Evolutionary conservation across 805 yeast genomes (phyloP).

Genomic region (Yarrowia deformans): DNA sequence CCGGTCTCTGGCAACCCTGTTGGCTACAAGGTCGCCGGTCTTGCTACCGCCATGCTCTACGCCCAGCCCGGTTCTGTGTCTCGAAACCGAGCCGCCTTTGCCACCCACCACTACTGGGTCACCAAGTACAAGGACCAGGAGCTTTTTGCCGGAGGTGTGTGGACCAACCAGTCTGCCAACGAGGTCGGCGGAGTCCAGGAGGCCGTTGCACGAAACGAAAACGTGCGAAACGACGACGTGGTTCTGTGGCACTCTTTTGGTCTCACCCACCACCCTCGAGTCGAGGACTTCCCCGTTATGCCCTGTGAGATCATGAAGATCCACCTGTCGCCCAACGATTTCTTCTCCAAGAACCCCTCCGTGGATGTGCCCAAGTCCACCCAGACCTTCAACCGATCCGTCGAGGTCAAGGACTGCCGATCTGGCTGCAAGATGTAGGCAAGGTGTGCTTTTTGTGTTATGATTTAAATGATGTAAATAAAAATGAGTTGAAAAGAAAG

Average conservation of each 20-base stretch:
- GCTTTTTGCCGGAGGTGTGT: slow-evolving; percentile 82
- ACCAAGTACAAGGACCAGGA: slow-evolving; percentile 77
- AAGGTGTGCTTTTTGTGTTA: too few relatives aligned
- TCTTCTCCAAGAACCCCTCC: slow-evolving; percentile 80
- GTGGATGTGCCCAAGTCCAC: slow-evolving; percentile 76
- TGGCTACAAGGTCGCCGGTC: slow-evolving; percentile 77
- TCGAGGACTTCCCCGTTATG: slow-evolving; percentile 91
- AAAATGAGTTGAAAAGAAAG: too few relatives aligned
- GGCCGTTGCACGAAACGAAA: slow-evolving; percentile 67
- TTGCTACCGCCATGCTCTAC: slow-evolving; percentile 78
- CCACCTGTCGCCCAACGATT: slow-evolving; percentile 71
- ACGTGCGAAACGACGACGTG: slow-evolving; percentile 74
- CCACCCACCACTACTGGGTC: slow-evolving; percentile 83
- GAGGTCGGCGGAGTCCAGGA: slow-evolving; percentile 77
- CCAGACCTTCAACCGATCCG: slow-evolving; percentile 72
- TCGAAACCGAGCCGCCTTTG: slow-evolving; percentile 73
- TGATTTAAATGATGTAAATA: too few relatives aligned
- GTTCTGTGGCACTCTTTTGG: slow-evolving; percentile 86
- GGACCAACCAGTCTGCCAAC: slow-evolving; percentile 76
- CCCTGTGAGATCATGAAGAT: slow-evolving; percentile 80
- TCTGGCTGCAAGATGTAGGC: slow-evolving; percentile 42
- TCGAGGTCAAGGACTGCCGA: slow-evolving; percentile 46
- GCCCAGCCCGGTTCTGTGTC: slow-evolving; percentile 73
- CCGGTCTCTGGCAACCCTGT: slow-evolving; percentile 76
- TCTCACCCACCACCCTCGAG: slow-evolving; percentile 80